phyloP scores from a whole-genome alignment of 1,284 basidiomycete genomes.

The Amylostereum chailletii region DNA sequence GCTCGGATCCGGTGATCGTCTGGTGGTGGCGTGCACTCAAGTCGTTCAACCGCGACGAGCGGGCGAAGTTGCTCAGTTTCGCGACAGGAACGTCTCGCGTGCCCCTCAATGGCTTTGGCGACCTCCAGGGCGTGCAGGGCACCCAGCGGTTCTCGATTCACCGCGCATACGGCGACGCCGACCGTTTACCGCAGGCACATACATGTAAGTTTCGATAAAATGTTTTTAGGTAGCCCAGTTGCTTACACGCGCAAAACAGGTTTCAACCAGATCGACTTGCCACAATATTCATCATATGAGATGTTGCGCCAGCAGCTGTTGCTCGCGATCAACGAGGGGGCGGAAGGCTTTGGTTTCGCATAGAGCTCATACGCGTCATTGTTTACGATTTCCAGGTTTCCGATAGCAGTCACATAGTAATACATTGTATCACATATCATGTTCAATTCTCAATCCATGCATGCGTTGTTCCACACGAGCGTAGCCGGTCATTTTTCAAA shows the following conservation, averaged over 20 bases:
- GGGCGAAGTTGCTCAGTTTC: slow-evolving; percentile 94
- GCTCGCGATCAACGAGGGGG: slow-evolving; percentile 89
- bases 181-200: slow-evolving; percentile 84
- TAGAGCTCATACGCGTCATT: slow-evolving; percentile 16
- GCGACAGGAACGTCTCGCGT: slow-evolving; percentile 94
- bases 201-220: slow-evolving; percentile 55
- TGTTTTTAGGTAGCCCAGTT: slow-evolving; percentile 8
- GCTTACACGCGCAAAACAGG: slow-evolving; percentile 29
- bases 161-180: slow-evolving; percentile 79
- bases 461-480: no score
- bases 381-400: no score
- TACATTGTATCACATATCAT: no score
- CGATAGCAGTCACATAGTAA: no score
- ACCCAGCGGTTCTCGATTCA: slow-evolving; percentile 96
- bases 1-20: slow-evolving; percentile 88
- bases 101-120: slow-evolving; percentile 87
- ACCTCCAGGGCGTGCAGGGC: slow-evolving; percentile 91
- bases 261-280: slow-evolving; percentile 84
- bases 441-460: no score
- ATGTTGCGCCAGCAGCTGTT: slow-evolving; percentile 84
- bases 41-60: slow-evolving; percentile 94
- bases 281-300: slow-evolving; percentile 89
- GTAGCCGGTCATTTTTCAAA: no score
- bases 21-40: slow-evolving; percentile 99
- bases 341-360: slow-evolving; percentile 86